Conservation (phyloP, 1,284 basidiomycete genomes). For the Ustilago cynodontis region DNA sequence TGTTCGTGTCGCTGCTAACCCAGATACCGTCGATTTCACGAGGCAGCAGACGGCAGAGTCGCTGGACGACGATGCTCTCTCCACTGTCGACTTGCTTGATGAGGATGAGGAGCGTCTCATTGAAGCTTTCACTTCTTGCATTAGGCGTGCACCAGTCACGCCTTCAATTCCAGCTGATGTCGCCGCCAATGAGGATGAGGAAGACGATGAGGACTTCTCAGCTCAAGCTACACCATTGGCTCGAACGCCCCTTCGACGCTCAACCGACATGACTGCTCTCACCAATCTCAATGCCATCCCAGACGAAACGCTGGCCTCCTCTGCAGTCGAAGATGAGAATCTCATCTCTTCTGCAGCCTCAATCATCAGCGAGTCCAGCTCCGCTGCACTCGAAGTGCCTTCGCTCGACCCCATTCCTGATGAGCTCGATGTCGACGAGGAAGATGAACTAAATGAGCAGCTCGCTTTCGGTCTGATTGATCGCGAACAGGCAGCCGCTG, state of each 20-base stretch:
- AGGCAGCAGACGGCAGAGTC: slow-evolving; percentile 29
- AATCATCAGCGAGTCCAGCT: slow-evolving; percentile 27
- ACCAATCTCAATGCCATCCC: slow-evolving; percentile 4
- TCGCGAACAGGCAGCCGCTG: slow-evolving; percentile 36
- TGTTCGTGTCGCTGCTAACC: slow-evolving; percentile 44
- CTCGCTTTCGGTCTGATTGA: slow-evolving; percentile 49
- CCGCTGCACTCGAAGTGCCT: slow-evolving; percentile 33
- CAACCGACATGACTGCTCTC: slow-evolving; percentile 33
- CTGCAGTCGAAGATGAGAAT: slow-evolving; percentile 1
- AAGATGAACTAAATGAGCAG: slow-evolving; percentile 49
- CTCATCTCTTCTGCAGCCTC: slow-evolving; percentile 27
- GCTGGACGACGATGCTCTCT: slow-evolving; percentile 39
- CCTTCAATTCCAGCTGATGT: slow-evolving; percentile 3
- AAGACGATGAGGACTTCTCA: slow-evolving; percentile 35
- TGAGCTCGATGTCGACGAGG: slow-evolving; percentile 42
- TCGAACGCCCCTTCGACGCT: slow-evolving; percentile 40
- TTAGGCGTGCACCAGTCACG: not conserved
- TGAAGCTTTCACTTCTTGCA: slow-evolving; percentile 29
- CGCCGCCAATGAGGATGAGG: slow-evolving; percentile 13
- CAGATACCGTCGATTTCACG: slow-evolving; percentile 50
- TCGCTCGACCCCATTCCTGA: slow-evolving; percentile 51
- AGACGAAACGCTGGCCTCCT: not conserved
- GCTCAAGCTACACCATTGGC: slow-evolving; percentile 49
- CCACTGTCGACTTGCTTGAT: slow-evolving; percentile 41
- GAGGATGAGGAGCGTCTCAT: slow-evolving; percentile 47